Evolutionary conservation across 2,329 filamentous ascomycete genomes (phyloP), one percentile per base, ranked within the genome.

Genomic region (Xylariaceae sp.): DNA sequence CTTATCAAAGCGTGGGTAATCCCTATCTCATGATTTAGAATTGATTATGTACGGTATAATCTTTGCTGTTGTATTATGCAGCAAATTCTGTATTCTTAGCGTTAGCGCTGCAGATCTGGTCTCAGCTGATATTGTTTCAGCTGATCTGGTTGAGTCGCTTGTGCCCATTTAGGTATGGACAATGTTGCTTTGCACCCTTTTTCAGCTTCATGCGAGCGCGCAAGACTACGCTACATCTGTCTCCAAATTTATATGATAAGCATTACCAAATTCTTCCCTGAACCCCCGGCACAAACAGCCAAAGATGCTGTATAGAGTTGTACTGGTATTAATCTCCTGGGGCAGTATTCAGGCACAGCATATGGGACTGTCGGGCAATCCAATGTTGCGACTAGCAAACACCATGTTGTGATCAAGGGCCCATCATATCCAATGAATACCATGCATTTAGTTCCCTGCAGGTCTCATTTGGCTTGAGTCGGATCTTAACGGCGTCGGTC

Each of bases 371-470:
- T 39, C 52, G 46, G 46, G 16, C 2, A 40, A 11, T 21, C 52
- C 51, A 46, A 56, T 56, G 51, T 59, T 56, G 12, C 40, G 28
- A 56, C 56, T 16, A 6, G 34, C 21, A 59, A 56, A 41, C 51
- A 19, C 28, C 11, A 56, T 55, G 51, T 59, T 59, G 56, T 47
- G 41, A 59, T 59, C 51, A 24, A 12, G 3, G 56, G 26, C 29
- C 52, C 56, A 59, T 51, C 24, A 36, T n/a, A 44, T 17, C 46
- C n/a, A 26, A 41, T 40, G 21, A 23, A 11, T 31, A 6, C 29
- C 23, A 37, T 33, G n/a, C 12, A 4, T 19, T 11, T 12, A 21
- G 8, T 21, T n/a, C 23, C 7, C 4, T 26, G n/a, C 12, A 17
- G 17, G 26, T 23, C 17, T 21, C 11, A 7, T 9, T 16, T 23